phyloP scores from a whole-genome alignment of 2,329 filamentous ascomycete genomes.

The Beauveria scarabaeidicola region DNA sequence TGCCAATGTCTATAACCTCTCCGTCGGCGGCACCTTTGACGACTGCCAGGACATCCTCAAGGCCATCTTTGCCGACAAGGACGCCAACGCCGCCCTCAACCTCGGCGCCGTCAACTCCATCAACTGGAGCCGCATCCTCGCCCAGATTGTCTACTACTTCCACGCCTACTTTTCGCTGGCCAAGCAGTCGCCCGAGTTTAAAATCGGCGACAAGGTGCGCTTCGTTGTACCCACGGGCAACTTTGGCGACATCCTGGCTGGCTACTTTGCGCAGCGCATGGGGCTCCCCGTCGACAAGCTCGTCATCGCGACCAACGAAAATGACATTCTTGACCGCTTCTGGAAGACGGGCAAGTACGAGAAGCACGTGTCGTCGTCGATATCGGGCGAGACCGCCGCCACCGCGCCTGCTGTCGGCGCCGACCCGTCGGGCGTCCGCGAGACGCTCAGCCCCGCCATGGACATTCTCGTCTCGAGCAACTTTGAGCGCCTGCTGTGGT shows the following conservation, averaged over 20 bases:
- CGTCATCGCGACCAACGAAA: constrained; percentile 91
- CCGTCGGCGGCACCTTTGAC: constrained; percentile 86
- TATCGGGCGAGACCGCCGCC: constrained; percentile 50
- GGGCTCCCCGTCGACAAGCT: constrained; percentile 82
- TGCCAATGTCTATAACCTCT: constrained; percentile 84
- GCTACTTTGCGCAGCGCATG: constrained; percentile 88
- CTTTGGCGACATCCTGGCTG: constrained; percentile 89
- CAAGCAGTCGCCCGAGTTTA: constrained; percentile 50
- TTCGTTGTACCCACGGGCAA: constrained; percentile 93
- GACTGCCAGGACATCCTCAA: constrained; percentile 98
- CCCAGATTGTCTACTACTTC: constrained; percentile 97
- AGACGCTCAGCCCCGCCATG: constrained; percentile 93
- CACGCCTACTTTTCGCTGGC: constrained; percentile 81
- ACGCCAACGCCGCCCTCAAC: constrained; percentile 73
- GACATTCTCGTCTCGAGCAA: constrained; percentile 95
- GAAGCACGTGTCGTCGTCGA: constrained; percentile 53
- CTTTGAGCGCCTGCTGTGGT: constrained; percentile 94
- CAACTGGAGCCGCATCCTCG: constrained; percentile 90
- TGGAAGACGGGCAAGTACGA: constrained; percentile 86
- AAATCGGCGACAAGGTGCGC: constrained; percentile 60
- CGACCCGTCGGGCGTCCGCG: constrained; percentile 69
- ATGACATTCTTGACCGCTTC: constrained; percentile 94
- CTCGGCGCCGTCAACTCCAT: constrained; percentile 94
- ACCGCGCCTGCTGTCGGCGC: constrained; percentile 55
- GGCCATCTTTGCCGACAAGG: constrained; percentile 76